Evolutionary conservation across 805 yeast species (phyloP).

Genomic region (Lachancea thermotolerans): DNA sequence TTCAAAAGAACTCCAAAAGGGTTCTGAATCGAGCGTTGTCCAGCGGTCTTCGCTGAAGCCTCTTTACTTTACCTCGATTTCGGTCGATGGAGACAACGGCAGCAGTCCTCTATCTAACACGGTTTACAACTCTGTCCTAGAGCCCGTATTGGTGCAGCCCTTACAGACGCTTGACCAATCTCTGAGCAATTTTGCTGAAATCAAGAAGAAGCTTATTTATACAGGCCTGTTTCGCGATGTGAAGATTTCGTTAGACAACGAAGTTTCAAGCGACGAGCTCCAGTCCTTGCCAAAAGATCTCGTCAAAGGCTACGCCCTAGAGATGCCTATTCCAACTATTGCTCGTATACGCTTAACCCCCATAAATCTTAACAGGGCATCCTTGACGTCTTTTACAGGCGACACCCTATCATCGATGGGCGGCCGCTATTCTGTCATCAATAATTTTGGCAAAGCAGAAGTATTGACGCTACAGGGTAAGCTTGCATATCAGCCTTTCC

Average conservation of each 20-base stretch:
- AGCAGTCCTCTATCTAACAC: slow-evolving; percentile 34
- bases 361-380: slow-evolving; percentile 23
- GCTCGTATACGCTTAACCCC: slow-evolving; percentile 38
- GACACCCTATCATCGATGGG: slow-evolving; percentile 32
- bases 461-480: slow-evolving; percentile 40
- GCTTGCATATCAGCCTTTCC: slow-evolving; percentile 42
- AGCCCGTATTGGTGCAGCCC: slow-evolving; percentile 39
- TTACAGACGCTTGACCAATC: slow-evolving; percentile 36
- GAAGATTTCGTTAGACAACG: slow-evolving; percentile 37
- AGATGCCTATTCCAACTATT: slow-evolving; percentile 39
- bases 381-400: slow-evolving; percentile 32
- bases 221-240: slow-evolving; percentile 43
- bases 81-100: slow-evolving; percentile 17
- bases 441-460: slow-evolving; percentile 56
- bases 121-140: slow-evolving; percentile 41
- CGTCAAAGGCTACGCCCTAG: slow-evolving; percentile 32
- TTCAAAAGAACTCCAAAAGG: neutral
- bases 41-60: slow-evolving; percentile 16
- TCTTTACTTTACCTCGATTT: slow-evolving; percentile 16
- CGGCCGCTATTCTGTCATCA: slow-evolving; percentile 36
- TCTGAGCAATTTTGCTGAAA: slow-evolving; percentile 30
- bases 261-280: slow-evolving; percentile 12
- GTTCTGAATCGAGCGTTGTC: neutral
- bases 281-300: slow-evolving; percentile 1
- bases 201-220: slow-evolving; percentile 33